Base-by-base conservation (phyloP, 2,329 filamentous ascomycete genomes). In the Macrophomina phaseolina region DNA sequence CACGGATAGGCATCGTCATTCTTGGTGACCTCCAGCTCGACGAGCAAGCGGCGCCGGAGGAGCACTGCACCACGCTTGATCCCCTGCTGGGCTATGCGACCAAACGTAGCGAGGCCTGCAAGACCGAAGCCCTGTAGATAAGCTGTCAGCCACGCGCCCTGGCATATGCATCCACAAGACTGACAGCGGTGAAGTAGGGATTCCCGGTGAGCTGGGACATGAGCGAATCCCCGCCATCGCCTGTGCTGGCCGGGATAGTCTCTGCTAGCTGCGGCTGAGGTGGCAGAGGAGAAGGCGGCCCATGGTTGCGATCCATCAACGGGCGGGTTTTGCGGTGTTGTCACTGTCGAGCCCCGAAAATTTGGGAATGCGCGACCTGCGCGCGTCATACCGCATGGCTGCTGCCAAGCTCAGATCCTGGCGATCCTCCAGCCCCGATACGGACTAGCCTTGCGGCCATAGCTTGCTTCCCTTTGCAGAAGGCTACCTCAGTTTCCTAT, bases 11-110 rank as follows among this genome's bases (percentile, higher is more conserved):
- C 94, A 52, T 93, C 89, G 80, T 99, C 95, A 73, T 94, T 92
- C 76, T 93, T 91, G 78, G 92, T 94, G 79, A 99, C 97, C 80
- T 99, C 95, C 73, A 99, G 89, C 74, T 97, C 93, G 73, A 98
- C 92, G 36, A 99, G 89, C 81, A 99, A 88, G 58, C 94, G 92
- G 64, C 91, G 89, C 60, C 92, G 91, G 67, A 97, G 81, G 66
- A 96, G 84, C 51, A 87, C 86, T n/a, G 90, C 89, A 65, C 89
- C 89, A 73, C 89, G 84, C 68, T 94, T 87, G 67, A 91, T 78
- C 40, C 91, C 92, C 75, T 90, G 90, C 69, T 95, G 93, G 36
- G 90, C 92, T 72, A 97, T 87, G 12, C 93, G 90, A 38, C 93
- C 86, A 48, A 87, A 90, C 40, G 93, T 92, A 69, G 93, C 95